A percentile compares a stretch with the other conserved stretches of the same genome.
These are phyloP conservation scores for Arthrinium phaeospermum DNA, from an alignment of 2,329 filamentous ascomycete species.

Conservation along the genomic window DNA sequence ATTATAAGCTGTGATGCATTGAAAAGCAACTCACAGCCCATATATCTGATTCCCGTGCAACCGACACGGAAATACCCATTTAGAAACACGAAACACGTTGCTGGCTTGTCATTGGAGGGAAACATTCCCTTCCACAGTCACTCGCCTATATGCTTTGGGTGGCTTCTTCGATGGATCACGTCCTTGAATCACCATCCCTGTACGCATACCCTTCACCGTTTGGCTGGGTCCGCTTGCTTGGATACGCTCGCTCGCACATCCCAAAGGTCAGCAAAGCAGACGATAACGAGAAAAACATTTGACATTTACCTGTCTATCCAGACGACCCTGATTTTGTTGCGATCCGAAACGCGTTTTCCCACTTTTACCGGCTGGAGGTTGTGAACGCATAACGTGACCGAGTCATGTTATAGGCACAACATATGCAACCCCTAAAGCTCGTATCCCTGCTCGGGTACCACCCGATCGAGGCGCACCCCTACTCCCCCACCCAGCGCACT, in stretches of 20 bases:
- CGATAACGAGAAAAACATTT: not conserved
- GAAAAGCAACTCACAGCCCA: not conserved
- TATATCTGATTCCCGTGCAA: not conserved
- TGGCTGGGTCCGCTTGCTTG: not conserved
- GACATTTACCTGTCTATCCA: not conserved
- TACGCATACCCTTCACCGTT: not conserved
- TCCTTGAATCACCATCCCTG: not conserved
- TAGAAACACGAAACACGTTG: not conserved
- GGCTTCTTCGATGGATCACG: not conserved
- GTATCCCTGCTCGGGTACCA: not conserved
- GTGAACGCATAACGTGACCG: not conserved
- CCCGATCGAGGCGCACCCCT: conserved; percentile 11
- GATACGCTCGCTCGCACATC: not conserved
- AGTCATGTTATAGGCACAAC: conserved; percentile 1
- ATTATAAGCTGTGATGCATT: not conserved
- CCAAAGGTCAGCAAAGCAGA: not conserved
- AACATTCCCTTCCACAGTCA: not conserved
- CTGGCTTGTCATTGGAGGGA: not conserved
- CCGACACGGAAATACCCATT: not conserved
- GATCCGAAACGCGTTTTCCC: not conserved
- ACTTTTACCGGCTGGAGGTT: not conserved
- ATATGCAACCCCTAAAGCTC: not conserved
- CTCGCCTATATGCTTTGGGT: not conserved
- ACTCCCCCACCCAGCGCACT: not conserved
- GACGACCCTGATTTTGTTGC: not conserved